Evolutionary conservation across 805 yeast genomes (phyloP).

Genomic region (Pichia thaimueangensis): DNA sequence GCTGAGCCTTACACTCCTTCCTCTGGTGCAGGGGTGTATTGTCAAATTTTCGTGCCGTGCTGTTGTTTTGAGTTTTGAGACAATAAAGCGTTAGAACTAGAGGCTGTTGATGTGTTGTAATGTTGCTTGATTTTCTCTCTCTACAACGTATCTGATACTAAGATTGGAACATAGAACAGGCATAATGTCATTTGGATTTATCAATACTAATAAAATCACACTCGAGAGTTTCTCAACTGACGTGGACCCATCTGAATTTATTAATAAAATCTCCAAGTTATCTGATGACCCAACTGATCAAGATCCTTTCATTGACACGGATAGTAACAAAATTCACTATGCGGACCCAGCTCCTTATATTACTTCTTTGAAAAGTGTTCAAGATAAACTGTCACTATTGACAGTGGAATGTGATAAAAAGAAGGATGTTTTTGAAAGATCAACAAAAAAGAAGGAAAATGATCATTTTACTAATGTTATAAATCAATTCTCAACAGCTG

Average conservation of each 20-base stretch:
- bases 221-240: slow-evolving; percentile 62
- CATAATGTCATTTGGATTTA: slow-evolving; percentile 22
- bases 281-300: slow-evolving; percentile 6
- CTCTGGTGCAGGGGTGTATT: too few relatives aligned
- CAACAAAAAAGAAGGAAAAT: slow-evolving; percentile 55
- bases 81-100: too few relatives aligned
- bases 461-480: slow-evolving; percentile 64
- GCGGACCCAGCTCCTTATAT: slow-evolving; percentile 89
- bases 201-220: slow-evolving; percentile 20
- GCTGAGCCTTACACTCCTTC: too few relatives aligned
- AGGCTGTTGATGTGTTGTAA: too few relatives aligned
- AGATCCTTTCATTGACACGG: slow-evolving; percentile 5
- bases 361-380: slow-evolving; percentile 82
- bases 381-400: slow-evolving; percentile 61
- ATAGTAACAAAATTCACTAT: slow-evolving; percentile 7
- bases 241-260: slow-evolving; percentile 68
- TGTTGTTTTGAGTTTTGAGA: too few relatives aligned
- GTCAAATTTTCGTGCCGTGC: too few relatives aligned
- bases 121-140: too few relatives aligned
- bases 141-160: too few relatives aligned
- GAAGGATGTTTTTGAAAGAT: slow-evolving; percentile 46
- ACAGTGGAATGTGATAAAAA: slow-evolving; percentile 47
- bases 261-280: slow-evolving; percentile 60
- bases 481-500: slow-evolving; percentile 37
- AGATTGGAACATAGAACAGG: too few relatives aligned